phyloP scores from a whole-genome alignment of 441 rosid genomes.

The Macaranga tanarius region DNA sequence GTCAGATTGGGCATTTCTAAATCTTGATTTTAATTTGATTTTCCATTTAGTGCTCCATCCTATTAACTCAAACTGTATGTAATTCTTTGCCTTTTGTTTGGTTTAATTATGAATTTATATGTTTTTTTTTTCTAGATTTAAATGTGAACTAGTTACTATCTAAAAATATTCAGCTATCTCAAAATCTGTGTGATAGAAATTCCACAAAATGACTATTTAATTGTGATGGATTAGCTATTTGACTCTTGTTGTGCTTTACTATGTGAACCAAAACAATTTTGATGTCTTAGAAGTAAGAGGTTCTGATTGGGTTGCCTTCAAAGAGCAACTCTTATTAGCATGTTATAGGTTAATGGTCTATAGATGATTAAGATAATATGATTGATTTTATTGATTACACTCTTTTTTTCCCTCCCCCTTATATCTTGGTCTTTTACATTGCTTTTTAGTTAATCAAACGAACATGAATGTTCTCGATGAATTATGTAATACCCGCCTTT shows the following conservation, averaged over 20 bases:
- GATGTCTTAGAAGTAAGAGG: no score
- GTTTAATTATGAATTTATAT: no score
- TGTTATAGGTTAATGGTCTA: neutral
- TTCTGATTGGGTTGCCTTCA: neutral
- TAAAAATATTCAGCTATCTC: neutral
- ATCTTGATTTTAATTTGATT: constrained; percentile 32
- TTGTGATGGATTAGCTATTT: no score
- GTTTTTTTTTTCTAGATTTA: no score
- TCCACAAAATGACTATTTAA: no score
- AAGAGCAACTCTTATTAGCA: neutral
- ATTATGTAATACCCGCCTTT: no score
- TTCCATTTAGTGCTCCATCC: neutral
- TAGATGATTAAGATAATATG: neutral
- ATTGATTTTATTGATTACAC: neutral
- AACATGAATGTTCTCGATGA: neutral
- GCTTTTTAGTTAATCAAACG: neutral
- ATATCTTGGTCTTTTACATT: neutral
- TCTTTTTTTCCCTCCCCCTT: no score
- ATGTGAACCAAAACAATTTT: no score
- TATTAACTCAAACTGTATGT: no score
- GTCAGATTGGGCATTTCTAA: constrained; percentile 73
- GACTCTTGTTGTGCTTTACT: neutral
- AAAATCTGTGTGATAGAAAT: no score
- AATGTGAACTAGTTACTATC: no score
- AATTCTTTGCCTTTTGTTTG: no score